Percentiles rank a stretch among this genome's conserved stretches.
These are phyloP conservation scores for Backusella luteola DNA, from an alignment of 192 early-diverging fungal genomes.

Conservation along the genomic window DNA sequence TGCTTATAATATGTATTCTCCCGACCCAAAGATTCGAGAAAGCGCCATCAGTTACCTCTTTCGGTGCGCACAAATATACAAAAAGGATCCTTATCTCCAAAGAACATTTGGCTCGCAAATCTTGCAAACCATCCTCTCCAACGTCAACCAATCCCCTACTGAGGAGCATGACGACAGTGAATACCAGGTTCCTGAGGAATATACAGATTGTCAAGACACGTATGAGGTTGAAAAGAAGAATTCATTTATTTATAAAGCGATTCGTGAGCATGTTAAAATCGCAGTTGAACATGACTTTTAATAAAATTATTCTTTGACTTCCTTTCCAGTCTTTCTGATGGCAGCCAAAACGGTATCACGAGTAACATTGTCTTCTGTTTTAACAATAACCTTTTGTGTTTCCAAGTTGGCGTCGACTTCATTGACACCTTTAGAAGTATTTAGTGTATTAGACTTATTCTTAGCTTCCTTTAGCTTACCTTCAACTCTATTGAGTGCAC, in stretches of 20 bases:
- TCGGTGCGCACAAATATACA: slow-evolving; percentile 13
- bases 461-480: slow-evolving; percentile 26
- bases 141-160: background rate
- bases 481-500: slow-evolving; percentile 59
- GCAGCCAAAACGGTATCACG: slow-evolving; percentile 2
- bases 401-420: background rate
- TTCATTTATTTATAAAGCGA: slow-evolving; percentile 5
- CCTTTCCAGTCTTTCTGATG: slow-evolving; percentile 23
- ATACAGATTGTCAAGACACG: background rate
- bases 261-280: slow-evolving; percentile 3
- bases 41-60: slow-evolving; percentile 3
- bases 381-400: slow-evolving; percentile 7
- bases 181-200: background rate
- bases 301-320: slow-evolving; percentile 13
- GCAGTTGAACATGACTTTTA: background rate
- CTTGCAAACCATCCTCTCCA: background rate
- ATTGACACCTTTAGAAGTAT: background rate
- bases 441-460: no score
- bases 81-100: slow-evolving; percentile 5
- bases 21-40: background rate
- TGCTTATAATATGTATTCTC: slow-evolving; percentile 22
- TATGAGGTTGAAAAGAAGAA: background rate
- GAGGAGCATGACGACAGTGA: background rate
- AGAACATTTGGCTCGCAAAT: background rate
- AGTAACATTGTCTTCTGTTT: background rate